These are phyloP conservation scores for Coemansia sp. DNA, from an alignment of 192 early-diverging fungal species.

Conservation along the genomic window DNA sequence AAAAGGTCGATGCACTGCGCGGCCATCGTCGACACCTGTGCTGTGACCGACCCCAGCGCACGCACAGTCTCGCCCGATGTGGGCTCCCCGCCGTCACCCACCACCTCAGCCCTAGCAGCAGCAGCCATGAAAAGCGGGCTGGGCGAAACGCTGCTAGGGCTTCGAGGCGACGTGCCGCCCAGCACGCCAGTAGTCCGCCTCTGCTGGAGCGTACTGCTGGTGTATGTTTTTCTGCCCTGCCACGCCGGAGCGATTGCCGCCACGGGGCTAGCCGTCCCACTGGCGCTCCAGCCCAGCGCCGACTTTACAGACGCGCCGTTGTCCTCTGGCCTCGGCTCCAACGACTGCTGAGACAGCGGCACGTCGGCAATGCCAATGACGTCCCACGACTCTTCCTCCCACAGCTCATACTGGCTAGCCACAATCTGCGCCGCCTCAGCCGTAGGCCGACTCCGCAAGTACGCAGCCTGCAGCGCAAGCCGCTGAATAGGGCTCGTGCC, in stretches of 20 bases:
- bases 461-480: conserved; percentile 68
- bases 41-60: conserved; percentile 36
- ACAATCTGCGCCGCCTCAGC: conserved; percentile 58
- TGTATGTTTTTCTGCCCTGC: conserved; percentile 35
- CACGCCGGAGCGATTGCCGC: neutral
- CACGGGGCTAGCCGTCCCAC: neutral
- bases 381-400: conserved; percentile 47
- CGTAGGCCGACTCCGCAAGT: conserved; percentile 62
- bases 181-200: conserved; percentile 13
- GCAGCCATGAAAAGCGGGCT: conserved; percentile 13
- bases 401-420: conserved; percentile 61
- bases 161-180: conserved; percentile 19
- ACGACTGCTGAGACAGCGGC: neutral
- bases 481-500: conserved; percentile 34
- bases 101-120: neutral
- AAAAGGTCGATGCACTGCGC: conserved; percentile 48
- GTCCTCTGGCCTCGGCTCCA: neutral
- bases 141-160: conserved; percentile 12
- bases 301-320: neutral
- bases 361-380: conserved; percentile 12
- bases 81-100: neutral
- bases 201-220: conserved; percentile 36
- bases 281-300: neutral
- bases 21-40: conserved; percentile 40
- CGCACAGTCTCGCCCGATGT: conserved; percentile 22